Conservation (phyloP, 108 stramenopile genomes). For the Fragilariopsis cylindrus region DNA sequence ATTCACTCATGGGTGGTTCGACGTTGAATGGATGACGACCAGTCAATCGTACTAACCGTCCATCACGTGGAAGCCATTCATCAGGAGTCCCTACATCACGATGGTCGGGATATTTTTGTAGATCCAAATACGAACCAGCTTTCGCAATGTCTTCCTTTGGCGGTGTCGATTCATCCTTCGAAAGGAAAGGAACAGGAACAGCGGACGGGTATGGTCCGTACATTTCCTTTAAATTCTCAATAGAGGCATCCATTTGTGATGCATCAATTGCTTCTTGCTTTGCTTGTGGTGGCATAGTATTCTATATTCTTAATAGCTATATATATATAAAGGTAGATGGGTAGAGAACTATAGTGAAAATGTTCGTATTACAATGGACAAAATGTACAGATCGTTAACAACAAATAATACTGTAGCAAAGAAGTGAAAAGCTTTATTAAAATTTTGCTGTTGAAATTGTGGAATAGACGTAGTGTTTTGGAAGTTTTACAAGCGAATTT, state of each 20-base stretch:
- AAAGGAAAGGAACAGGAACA: slow-evolving; percentile 71
- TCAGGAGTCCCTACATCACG: slow-evolving; percentile 87
- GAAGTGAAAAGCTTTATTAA: too few relatives aligned
- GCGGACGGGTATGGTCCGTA: slow-evolving; percentile 83
- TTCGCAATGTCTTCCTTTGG: slow-evolving; percentile 39
- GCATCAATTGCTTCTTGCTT: not conserved
- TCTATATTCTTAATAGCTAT: not conserved
- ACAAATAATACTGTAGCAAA: too few relatives aligned
- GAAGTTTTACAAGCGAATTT: too few relatives aligned
- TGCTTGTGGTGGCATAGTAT: slow-evolving; percentile 31
- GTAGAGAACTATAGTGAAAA: too few relatives aligned
- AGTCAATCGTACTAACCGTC: slow-evolving; percentile 89
- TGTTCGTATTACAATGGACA: too few relatives aligned
- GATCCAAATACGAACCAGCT: slow-evolving; percentile 59
- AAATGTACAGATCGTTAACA: too few relatives aligned
- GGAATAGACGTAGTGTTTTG: too few relatives aligned
- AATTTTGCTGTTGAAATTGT: too few relatives aligned
- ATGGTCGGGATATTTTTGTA: slow-evolving; percentile 59
- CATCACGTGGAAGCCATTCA: slow-evolving; percentile 89
- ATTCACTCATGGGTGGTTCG: slow-evolving; percentile 88
- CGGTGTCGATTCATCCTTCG: slow-evolving; percentile 69
- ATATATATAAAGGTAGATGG: not conserved
- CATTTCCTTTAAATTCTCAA: slow-evolving; percentile 35
- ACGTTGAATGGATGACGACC: slow-evolving; percentile 98
- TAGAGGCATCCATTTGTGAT: not conserved